Percentiles rank a stretch among this genome's conserved stretches.
Evolutionary conservation across 169 alveolate species (phyloP).

Genomic region (Plasmodium cynomolgi): DNA sequence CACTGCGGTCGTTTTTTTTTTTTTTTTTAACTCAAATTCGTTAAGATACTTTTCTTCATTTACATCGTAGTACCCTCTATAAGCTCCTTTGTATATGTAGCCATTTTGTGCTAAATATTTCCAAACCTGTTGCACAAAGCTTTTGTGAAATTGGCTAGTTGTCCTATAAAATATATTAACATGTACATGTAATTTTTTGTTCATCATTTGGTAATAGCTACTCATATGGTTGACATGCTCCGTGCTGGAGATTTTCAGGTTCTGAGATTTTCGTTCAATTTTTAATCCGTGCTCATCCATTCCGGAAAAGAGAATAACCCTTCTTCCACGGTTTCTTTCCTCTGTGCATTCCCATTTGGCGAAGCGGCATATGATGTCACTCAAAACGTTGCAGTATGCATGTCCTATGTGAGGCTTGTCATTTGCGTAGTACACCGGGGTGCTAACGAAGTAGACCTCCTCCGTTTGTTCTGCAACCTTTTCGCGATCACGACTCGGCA

Average conservation of each 20-base stretch:
- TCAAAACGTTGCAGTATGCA: slow-evolving; percentile 81
- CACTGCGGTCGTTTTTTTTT: slow-evolving; percentile 71
- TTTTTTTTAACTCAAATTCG: slow-evolving; percentile 19
- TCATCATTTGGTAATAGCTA: slow-evolving; percentile 77
- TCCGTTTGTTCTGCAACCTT: background rate
- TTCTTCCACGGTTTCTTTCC: slow-evolving; percentile 24
- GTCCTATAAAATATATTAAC: slow-evolving; percentile 87
- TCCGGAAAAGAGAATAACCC: slow-evolving; percentile 80
- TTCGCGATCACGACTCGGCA: background rate
- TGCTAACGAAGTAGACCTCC: slow-evolving; percentile 23
- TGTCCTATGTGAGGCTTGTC: slow-evolving; percentile 86
- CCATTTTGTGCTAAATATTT: slow-evolving; percentile 53
- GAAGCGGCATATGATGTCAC: slow-evolving; percentile 78
- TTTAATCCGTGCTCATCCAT: slow-evolving; percentile 93
- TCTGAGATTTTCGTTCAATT: slow-evolving; percentile 81
- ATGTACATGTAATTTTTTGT: slow-evolving; percentile 65
- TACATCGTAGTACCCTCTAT: slow-evolving; percentile 81
- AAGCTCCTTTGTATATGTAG: slow-evolving; percentile 80
- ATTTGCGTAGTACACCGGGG: slow-evolving; percentile 82
- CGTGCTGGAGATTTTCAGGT: slow-evolving; percentile 66
- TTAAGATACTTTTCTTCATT: slow-evolving; percentile 75
- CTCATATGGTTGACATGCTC: slow-evolving; percentile 79
- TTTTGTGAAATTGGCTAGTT: slow-evolving; percentile 80
- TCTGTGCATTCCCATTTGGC: slow-evolving; percentile 8
- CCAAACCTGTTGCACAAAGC: slow-evolving; percentile 74